Evolutionary conservation across 1,139 yeast species (phyloP).

Genomic region (Diutina siamensis): DNA sequence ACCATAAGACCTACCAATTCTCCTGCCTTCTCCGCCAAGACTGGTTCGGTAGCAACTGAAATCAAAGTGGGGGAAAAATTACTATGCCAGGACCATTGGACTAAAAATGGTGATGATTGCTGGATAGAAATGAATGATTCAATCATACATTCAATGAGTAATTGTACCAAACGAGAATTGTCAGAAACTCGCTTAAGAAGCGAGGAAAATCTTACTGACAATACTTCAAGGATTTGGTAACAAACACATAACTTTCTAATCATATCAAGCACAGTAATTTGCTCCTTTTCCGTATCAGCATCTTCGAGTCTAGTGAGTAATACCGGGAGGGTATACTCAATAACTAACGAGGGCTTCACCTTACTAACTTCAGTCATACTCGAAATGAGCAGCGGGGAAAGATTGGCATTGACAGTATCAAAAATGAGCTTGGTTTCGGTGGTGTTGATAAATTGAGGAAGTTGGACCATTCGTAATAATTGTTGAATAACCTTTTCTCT

Average conservation of each 20-base stretch:
- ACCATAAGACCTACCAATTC: slow-evolving; percentile 26
- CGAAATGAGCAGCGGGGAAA: neutral
- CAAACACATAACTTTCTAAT: slow-evolving; percentile 34
- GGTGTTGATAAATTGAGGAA: neutral
- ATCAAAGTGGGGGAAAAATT: slow-evolving; percentile 25
- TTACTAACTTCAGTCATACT: neutral
- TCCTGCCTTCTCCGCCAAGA: slow-evolving; percentile 22
- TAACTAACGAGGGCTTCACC: slow-evolving; percentile 20
- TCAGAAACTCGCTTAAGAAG: neutral
- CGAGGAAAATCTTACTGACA: slow-evolving; percentile 30
- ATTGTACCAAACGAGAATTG: neutral
- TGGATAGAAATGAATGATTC: slow-evolving; percentile 17
- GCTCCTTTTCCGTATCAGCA: slow-evolving; percentile 11
- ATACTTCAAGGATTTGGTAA: slow-evolving; percentile 35
- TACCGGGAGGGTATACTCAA: slow-evolving; percentile 50
- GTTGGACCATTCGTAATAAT: neutral
- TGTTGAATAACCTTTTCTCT: neutral
- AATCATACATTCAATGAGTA: slow-evolving; percentile 17
- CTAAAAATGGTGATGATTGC: slow-evolving; percentile 18
- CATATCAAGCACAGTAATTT: slow-evolving; percentile 27
- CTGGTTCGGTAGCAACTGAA: slow-evolving; percentile 11
- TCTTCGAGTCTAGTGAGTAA: slow-evolving; percentile 22
- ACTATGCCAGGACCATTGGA: slow-evolving; percentile 30
- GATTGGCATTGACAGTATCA: slow-evolving; percentile 1
- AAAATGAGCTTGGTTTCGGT: slow-evolving; percentile 2